A percentile compares a stretch with the other conserved stretches of the same genome.
Evolutionary conservation across 129 eudicot species (phyloP).

Genomic region (Deinandra increscens): DNA sequence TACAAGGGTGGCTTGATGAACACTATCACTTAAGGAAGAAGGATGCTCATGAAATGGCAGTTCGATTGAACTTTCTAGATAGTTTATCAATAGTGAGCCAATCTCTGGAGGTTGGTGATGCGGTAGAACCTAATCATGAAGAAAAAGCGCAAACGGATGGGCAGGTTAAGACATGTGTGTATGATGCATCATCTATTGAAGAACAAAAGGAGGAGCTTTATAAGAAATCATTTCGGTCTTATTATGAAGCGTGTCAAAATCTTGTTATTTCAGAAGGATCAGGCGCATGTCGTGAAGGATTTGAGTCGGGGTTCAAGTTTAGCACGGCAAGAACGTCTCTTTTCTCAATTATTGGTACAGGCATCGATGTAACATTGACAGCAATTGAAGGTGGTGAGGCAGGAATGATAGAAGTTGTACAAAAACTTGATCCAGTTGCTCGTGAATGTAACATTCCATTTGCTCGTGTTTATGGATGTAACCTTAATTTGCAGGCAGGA

Average conservation of each 20-base stretch:
- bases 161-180: slow-evolving; percentile 46
- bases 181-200: slow-evolving; percentile 55
- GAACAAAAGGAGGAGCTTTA: slow-evolving; percentile 68
- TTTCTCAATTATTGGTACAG: slow-evolving; percentile 67
- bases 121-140: slow-evolving; percentile 38
- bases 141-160: slow-evolving; percentile 43
- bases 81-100: slow-evolving; percentile 49
- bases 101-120: slow-evolving; percentile 40
- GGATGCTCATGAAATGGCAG: slow-evolving; percentile 84
- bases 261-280: slow-evolving; percentile 68
- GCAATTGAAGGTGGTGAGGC: slow-evolving; percentile 84
- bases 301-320: slow-evolving; percentile 77
- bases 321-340: slow-evolving; percentile 67
- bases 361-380: slow-evolving; percentile 60
- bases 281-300: slow-evolving; percentile 79
- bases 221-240: slow-evolving; percentile 68
- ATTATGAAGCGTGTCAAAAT: slow-evolving; percentile 70
- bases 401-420: slow-evolving; percentile 83
- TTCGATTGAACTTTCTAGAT: slow-evolving; percentile 71
- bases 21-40: slow-evolving; percentile 71
- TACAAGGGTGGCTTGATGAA: slow-evolving; percentile 99
- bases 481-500: slow-evolving; percentile 58
- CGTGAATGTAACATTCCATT: slow-evolving; percentile 74
- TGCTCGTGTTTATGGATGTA: slow-evolving; percentile 72
- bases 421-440: slow-evolving; percentile 84